Conservation (phyloP, 306 rosid species). For the Potentilla sterilis region DNA sequence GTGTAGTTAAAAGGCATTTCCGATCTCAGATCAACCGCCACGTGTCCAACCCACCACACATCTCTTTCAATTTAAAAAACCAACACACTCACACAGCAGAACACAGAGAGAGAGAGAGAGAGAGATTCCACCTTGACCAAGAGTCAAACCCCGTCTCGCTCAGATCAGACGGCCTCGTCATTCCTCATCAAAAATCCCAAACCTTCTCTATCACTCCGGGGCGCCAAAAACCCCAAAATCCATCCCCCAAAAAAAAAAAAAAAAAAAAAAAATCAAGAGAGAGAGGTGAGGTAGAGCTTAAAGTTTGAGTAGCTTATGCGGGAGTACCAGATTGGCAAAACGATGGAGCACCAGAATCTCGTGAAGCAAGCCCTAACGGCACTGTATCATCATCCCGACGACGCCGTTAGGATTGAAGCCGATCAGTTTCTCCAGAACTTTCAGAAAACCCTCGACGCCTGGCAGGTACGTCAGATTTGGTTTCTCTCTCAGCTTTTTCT, state of each 20-base stretch:
- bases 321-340: not conserved
- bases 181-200: conserved; percentile 24
- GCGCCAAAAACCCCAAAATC: conserved; percentile 77
- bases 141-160: conserved; percentile 19
- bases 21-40: conserved; percentile 28
- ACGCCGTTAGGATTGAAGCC: conserved; percentile 84
- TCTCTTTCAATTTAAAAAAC: not conserved
- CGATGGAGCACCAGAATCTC: conserved; percentile 91
- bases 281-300: conserved; percentile 14
- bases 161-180: conserved; percentile 41
- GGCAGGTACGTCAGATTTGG: conserved; percentile 69
- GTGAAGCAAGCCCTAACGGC: conserved; percentile 99
- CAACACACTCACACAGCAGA: not conserved
- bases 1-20: not conserved
- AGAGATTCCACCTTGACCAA: conserved; percentile 19
- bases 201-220: conserved; percentile 42
- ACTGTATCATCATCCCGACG: conserved; percentile 97
- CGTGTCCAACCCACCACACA: conserved; percentile 25
- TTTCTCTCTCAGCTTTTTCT: not conserved
- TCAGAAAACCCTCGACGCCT: conserved; percentile 95
- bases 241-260: conserved; percentile 26
- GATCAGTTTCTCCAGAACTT: conserved; percentile 97
- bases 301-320: conserved; percentile 15
- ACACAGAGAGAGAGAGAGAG: too few relatives aligned
- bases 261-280: conserved; percentile 16